Evolutionary conservation across 192 early-diverging fungal genomes (phyloP).

Genomic region (Umbelopsis isabellina): DNA sequence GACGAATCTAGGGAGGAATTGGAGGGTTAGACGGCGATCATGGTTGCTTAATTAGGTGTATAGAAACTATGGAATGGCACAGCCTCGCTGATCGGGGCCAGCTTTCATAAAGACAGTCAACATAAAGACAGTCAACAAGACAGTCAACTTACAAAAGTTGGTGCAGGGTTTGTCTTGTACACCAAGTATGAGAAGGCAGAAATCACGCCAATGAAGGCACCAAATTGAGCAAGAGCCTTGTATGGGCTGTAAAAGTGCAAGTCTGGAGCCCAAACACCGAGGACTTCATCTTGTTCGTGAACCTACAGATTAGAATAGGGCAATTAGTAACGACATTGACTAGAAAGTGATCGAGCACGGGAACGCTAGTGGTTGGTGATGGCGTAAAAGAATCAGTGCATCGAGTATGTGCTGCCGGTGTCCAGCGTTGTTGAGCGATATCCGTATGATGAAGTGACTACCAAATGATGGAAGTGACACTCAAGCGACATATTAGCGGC

Average conservation of each 20-base stretch:
- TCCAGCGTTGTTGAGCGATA: too few species aligned
- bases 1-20: constrained; percentile 42
- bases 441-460: too few species aligned
- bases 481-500: neutral
- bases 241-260: constrained; percentile 62
- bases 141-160: constrained; percentile 53
- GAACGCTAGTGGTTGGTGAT: too few species aligned
- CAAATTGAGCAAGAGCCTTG: constrained; percentile 57
- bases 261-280: constrained; percentile 72
- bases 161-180: constrained; percentile 52
- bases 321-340: neutral
- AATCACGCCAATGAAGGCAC: constrained; percentile 52
- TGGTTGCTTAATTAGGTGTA: neutral
- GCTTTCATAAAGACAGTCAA: neutral
- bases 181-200: constrained; percentile 60
- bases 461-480: neutral
- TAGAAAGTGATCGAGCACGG: too few species aligned
- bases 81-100: neutral
- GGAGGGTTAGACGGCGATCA: neutral
- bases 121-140: too few species aligned
- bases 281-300: constrained; percentile 71
- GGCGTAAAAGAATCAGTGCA: too few species aligned
- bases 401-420: too few species aligned
- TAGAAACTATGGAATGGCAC: neutral
- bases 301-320: constrained; percentile 37